Evolutionary conservation across 2,329 filamentous ascomycete species (phyloP), one percentile per base, ranked within the genome.

Genomic region (Colletotrichum lindemuthianum): DNA sequence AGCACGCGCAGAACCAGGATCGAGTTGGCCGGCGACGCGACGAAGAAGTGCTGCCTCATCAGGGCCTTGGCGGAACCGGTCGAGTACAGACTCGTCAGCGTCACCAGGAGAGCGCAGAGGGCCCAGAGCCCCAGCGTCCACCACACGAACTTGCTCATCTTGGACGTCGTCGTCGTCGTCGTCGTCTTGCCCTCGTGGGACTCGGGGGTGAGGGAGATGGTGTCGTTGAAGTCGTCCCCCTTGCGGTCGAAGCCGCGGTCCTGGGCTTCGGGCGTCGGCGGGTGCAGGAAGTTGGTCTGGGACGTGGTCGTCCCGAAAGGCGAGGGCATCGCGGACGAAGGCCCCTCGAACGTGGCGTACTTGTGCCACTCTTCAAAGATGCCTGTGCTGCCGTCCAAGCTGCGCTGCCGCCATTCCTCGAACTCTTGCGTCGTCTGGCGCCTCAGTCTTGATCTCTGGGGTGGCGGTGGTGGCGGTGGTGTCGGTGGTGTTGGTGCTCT

Each of bases 81-180:
- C 61, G 61, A 65, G 40, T 65, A 65, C 41, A 65, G 6, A 8
- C 50, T 47, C 47, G 61, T 65, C 40, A 65, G 24, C 36, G 52
- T 51, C 51, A 61, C 34, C 61, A 65, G 52, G 45, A 65, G 12
- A 13, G 16, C 61, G 1, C 44, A 50, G 3, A 65, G 16, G 9
- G 56, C 10, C 61, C 61, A 65, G 9, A 65, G 40, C 4, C 50
- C 59, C 10, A 60, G 15, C 3, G 61, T 65, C 58, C 51, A 65
- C 61, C 61, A 65, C 24, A 61, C 58, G 51, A 65, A 65, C 10
- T 12, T 48, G 47, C 58, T 52, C 12, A 8, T 39, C 6, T 24
- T 24, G 24, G 24, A 24, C 24, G 24, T 24, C 24, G 24, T 24
- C 12, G 15, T 0, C 24, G 24, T 24, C 24, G 24, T 24, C 12